Evolutionary conservation across 2,329 filamentous ascomycete genomes (phyloP).

Genomic region (Endocalyx cinctus): DNA sequence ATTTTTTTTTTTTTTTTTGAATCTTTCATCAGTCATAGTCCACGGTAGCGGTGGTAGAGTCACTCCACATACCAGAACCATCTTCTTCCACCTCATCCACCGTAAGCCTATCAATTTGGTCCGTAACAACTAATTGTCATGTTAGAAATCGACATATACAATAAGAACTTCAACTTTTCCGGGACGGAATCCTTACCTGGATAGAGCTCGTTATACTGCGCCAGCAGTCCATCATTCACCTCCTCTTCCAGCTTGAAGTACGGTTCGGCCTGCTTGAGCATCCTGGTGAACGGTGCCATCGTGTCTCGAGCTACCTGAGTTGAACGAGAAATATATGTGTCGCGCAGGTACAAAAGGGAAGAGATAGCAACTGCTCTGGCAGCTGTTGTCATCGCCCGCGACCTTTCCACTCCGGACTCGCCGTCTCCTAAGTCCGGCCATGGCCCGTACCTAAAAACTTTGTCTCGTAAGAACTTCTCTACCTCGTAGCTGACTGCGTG

Average conservation of each 20-base stretch:
- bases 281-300: conserved; percentile 36
- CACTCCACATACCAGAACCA: conserved; percentile 51
- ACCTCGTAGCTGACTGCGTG: conserved; percentile 35
- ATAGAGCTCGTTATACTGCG: conserved; percentile 29
- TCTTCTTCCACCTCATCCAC: conserved; percentile 57
- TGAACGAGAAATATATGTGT: conserved; percentile 39
- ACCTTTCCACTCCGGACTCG: conserved; percentile 25
- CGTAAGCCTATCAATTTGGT: conserved; percentile 48
- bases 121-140: conserved; percentile 33
- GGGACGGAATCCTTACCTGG: conserved; percentile 28
- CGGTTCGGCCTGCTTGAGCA: conserved; percentile 37
- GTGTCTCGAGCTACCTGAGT: conserved; percentile 38
- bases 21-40: conserved; percentile 33
- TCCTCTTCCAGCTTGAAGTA: conserved; percentile 34
- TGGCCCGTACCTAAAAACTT: conserved; percentile 35
- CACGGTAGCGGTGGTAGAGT: conserved; percentile 31
- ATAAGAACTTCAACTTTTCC: neutral
- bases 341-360: conserved; percentile 43
- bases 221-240: conserved; percentile 26
- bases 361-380: conserved; percentile 36
- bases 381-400: conserved; percentile 29
- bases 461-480: conserved; percentile 38
- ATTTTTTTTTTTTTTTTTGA: no score
- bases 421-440: conserved; percentile 23
- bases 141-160: conserved; percentile 13